A percentile compares a stretch with the other conserved stretches of the same genome.
Conservation (phyloP, 31 red algal species). For the Endocladia muricata region DNA sequence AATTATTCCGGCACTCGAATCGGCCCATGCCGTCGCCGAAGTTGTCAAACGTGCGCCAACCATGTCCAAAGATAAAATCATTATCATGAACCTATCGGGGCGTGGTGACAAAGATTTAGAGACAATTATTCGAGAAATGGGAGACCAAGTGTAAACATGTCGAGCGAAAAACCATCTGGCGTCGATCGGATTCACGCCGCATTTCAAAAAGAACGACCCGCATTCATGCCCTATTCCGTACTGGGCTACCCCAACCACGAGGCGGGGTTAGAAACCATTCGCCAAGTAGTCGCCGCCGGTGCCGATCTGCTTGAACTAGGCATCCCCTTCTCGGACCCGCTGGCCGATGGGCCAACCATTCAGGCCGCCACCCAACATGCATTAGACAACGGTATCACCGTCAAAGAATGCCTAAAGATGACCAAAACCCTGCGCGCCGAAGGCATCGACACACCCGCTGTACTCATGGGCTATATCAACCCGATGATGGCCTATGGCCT, state of each 20-base stretch:
- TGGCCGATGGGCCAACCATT: constrained; percentile 5
- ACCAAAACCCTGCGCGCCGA: not conserved
- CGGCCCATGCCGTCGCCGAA: not conserved
- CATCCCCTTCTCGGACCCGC: not conserved
- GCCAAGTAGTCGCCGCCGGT: too few relatives aligned
- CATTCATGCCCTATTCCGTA: too few relatives aligned
- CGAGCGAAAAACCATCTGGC: too few relatives aligned
- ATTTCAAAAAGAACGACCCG: too few relatives aligned
- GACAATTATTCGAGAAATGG: not conserved
- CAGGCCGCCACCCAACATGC: not conserved
- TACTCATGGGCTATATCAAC: not conserved
- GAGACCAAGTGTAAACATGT: too few relatives aligned
- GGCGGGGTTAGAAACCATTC: too few relatives aligned
- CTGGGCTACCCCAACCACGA: too few relatives aligned
- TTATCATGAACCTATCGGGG: not conserved
- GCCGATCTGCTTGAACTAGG: not conserved
- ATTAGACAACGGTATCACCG: not conserved
- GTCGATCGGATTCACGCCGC: too few relatives aligned
- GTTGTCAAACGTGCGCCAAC: not conserved
- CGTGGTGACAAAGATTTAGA: not conserved
- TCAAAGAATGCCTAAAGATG: not conserved
- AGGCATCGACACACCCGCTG: not conserved
- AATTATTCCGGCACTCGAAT: not conserved
- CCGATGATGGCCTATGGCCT: not conserved
- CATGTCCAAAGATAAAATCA: not conserved